Base-by-base conservation (phyloP, 129 eudicot genomes). In the Chrysanthemum makinoi region DNA sequence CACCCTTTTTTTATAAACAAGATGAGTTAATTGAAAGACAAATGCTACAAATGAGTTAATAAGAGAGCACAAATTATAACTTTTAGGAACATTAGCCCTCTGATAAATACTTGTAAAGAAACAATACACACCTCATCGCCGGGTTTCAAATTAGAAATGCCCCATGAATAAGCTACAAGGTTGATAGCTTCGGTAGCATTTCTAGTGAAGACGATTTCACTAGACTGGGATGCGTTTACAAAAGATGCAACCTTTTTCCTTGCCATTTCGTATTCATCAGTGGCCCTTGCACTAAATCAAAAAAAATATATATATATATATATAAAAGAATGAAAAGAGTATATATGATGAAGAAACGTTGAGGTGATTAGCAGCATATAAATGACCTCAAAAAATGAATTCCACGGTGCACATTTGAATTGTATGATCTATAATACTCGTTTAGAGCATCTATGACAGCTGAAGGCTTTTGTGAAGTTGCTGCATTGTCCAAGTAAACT, bases 181-280 rank as follows among this genome's bases (percentile, higher is more conserved):
- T 95, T 95, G 56, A 95, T 95, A 53, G 99, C 97, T 75, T 95
- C 97, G 9, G 97, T 90, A 39, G 99, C 99, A 83, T 95, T 95
- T 86, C 94, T 90, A 39, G 99, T 95, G 67, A 95, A 90, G 50
- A 95, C 87, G 15, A 95, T 88, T 78, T 95, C 99, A 61, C 89
- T 68, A 73, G 89, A 76, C 50, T 94, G 94, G 8, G 87, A 66
- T 3, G 99, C 99, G 66, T 95, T 88, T 62, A 95, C 77, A 58
- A 95, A 95, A 49, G 85, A 55, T 61, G 99, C 99, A 47, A 95
- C 99, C 85, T 95, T 95, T 74, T 76, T 88, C 66, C 99, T 90
- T 48, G 99, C 99, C 79, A 88, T 80, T 73, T 95, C 99, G 62
- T 86, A 90, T 22, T 82, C 97, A 81, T 95, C 97, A 0, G 97